Conservation (phyloP, 768 basidiomycete genomes). For the Calocybe gangraenosa region DNA sequence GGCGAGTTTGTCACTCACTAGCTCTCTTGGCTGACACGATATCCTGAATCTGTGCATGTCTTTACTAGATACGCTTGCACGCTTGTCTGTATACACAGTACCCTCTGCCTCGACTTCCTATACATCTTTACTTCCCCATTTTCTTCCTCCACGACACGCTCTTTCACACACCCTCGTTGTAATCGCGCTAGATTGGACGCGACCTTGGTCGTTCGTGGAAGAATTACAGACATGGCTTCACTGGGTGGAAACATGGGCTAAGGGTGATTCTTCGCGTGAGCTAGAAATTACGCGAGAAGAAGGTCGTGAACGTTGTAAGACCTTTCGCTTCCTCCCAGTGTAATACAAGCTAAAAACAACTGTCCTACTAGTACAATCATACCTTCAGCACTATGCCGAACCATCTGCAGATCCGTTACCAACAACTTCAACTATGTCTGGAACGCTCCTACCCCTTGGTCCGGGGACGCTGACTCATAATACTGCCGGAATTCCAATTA, state of each 20-base stretch:
- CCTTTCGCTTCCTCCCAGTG: constrained; percentile 2
- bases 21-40: neutral
- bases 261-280: constrained; percentile 66
- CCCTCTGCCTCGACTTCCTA: constrained; percentile 75
- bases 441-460: constrained; percentile 76
- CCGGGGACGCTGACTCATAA: constrained; percentile 87
- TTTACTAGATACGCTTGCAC: constrained; percentile 76
- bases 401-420: constrained; percentile 67
- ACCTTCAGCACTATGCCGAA: constrained; percentile 88
- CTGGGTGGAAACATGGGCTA: constrained; percentile 83
- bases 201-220: constrained; percentile 86
- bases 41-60: constrained; percentile 4
- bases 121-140: constrained; percentile 69
- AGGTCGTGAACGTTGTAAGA: constrained; percentile 75
- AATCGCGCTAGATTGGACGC: constrained; percentile 93
- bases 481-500: constrained; percentile 76
- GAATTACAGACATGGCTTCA: constrained; percentile 81
- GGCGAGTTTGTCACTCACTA: constrained; percentile 43
- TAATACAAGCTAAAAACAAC: constrained; percentile 5
- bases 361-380: constrained; percentile 63
- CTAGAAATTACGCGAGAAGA: constrained; percentile 76
- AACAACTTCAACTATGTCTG: constrained; percentile 55
- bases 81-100: constrained; percentile 88
- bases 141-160: constrained; percentile 66
- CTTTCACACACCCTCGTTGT: constrained; percentile 73